Evolutionary conservation across 441 rosid species (phyloP), one percentile per base, ranked within the genome.

Genomic region (California macrophylla): DNA sequence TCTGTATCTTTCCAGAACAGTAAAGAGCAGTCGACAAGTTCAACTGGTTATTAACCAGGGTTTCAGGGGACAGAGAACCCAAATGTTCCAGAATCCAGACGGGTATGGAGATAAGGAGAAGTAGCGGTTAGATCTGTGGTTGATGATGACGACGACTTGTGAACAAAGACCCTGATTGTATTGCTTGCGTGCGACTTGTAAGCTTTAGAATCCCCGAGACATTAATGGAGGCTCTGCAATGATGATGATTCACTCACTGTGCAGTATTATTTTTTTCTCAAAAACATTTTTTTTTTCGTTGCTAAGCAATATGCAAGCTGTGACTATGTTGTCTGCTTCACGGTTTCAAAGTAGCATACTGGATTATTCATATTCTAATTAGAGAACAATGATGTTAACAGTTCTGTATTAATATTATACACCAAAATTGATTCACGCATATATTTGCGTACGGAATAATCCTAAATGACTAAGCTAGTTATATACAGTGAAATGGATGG

Each of bases 71-170:
- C 36, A 23, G 64, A 66, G 54, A 74, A 56, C 61, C 61, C 23
- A 54, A 18, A 47, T 15, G 54, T 32, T 47, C 20, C n/a, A n/a
- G n/a, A n/a, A n/a, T 47, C 18, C n/a, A n/a, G 54, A 47, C 18
- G 54, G 24, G 58, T 50, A 50, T 4, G 21, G 58, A 23, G 58
- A 50, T 50, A 50, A 56, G 62, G 62, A 56, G 62, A 24, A 2
- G 62, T 56, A 56, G 62, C 64, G 75, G 70, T 56, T 28, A 84
- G 86, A 89, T 84, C 85, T 72, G 71, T 66, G 67, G 77, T 64
- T 34, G 71, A 20, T 25, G 84, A 71, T 72, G 83, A 82, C 69
- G 69, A 71, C 68, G 85, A 85, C 87, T 69, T 70, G 23, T 26
- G 85, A 86, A 81, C 90, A 71, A 82, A 83, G 62, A n/a, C 26